phyloP scores from a whole-genome alignment of 2,329 filamentous ascomycete genomes.

The Nannizziopsis arthrosporioides region DNA sequence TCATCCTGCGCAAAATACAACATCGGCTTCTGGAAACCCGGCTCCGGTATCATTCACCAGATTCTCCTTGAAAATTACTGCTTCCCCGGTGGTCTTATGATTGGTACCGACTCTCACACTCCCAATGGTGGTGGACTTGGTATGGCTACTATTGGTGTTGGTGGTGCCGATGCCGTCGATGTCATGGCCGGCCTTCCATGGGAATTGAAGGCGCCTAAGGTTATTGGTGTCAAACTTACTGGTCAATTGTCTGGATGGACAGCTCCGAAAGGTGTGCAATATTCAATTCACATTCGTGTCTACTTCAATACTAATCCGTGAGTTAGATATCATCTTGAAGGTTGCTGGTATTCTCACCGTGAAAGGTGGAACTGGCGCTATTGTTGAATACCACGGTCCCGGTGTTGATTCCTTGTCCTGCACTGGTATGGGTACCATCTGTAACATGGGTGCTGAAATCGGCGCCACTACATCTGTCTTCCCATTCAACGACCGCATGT shows the following conservation, averaged over 20 bases:
- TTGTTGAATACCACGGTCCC: slow-evolving; percentile 48
- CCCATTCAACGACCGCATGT: slow-evolving; percentile 96
- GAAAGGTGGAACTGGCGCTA: slow-evolving; percentile 91
- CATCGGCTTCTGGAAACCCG: slow-evolving; percentile 98
- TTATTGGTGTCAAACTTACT: slow-evolving; percentile 92
- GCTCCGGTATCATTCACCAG: slow-evolving; percentile 98
- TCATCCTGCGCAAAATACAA: slow-evolving; percentile 96
- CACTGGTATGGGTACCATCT: slow-evolving; percentile 81
- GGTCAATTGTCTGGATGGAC: slow-evolving; percentile 85
- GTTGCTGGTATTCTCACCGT: slow-evolving; percentile 93
- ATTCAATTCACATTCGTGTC: slow-evolving; percentile 7
- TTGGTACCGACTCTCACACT: slow-evolving; percentile 96
- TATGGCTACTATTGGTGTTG: slow-evolving; percentile 90
- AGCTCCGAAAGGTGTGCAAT: slow-evolving; percentile 65
- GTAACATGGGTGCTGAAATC: slow-evolving; percentile 56
- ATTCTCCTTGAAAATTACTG: slow-evolving; percentile 98
- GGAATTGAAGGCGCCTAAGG: slow-evolving; percentile 96
- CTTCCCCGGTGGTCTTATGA: slow-evolving; percentile 95
- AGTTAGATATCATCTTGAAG: slow-evolving; percentile 83
- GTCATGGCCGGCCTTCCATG: slow-evolving; percentile 95
- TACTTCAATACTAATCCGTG: slow-evolving; percentile 9
- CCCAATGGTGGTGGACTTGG: slow-evolving; percentile 94
- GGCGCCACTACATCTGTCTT: slow-evolving; percentile 80
- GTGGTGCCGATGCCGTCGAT: slow-evolving; percentile 96
- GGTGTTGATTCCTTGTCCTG: slow-evolving; percentile 63